Percentiles rank a stretch among this genome's conserved stretches.
Evolutionary conservation across 2,329 filamentous ascomycete genomes (phyloP).

Genomic region (Paecilomyces variotii): DNA sequence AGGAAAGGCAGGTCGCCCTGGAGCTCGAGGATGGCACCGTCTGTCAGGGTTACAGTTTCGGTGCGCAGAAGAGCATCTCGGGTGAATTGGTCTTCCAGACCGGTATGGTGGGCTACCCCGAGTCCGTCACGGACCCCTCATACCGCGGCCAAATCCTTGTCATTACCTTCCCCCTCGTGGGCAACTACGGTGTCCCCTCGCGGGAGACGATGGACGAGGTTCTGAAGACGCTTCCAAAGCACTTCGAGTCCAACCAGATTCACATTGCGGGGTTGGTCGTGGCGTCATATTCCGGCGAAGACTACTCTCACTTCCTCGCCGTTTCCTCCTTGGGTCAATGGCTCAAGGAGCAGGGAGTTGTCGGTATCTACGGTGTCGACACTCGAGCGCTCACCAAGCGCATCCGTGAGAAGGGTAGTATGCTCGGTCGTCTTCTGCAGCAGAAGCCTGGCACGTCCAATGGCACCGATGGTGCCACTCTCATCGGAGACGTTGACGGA

Average conservation of each 20-base stretch:
- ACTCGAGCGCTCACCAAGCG: conserved; percentile 89
- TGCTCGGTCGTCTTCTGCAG: conserved; percentile 83
- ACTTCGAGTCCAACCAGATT: conserved; percentile 89
- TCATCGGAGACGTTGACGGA: conserved; percentile 11
- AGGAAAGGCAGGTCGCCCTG: conserved; percentile 65
- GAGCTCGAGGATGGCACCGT: conserved; percentile 88
- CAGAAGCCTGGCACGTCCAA: conserved; percentile 48
- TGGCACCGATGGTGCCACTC: conserved; percentile 33
- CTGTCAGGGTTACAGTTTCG: conserved; percentile 94
- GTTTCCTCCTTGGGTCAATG: conserved; percentile 83
- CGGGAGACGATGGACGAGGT: conserved; percentile 77
- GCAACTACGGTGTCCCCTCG: conserved; percentile 95
- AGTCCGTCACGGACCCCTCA: conserved; percentile 82
- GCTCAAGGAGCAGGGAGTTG: conserved; percentile 92
- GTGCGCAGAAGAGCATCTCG: conserved; percentile 85
- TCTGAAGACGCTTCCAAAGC: conserved; percentile 73
- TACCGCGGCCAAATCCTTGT: conserved; percentile 93
- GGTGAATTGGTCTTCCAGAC: conserved; percentile 99
- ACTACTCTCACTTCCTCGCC: conserved; percentile 91
- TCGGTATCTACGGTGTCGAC: conserved; percentile 91
- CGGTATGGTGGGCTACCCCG: conserved; percentile 97
- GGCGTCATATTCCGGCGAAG: conserved; percentile 86
- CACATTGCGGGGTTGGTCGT: conserved; percentile 89
- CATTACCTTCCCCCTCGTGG: conserved; percentile 88
- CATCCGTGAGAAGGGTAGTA: conserved; percentile 88